These are phyloP conservation scores for Centrapalus pauciflorus DNA, from an alignment of 129 eudicot genomes.

Conservation along the genomic window DNA sequence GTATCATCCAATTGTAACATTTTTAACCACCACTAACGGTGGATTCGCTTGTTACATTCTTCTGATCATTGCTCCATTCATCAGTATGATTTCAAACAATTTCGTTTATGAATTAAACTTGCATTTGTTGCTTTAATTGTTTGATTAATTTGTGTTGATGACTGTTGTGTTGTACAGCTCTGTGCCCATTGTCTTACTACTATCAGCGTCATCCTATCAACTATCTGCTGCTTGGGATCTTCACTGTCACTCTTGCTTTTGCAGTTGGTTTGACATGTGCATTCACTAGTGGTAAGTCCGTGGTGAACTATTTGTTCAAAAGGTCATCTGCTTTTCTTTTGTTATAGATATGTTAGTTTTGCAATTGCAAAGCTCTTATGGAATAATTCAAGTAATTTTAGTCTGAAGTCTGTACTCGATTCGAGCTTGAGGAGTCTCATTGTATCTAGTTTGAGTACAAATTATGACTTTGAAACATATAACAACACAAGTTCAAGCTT, in stretches of 20 bases:
- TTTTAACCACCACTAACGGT: slow-evolving; percentile 48
- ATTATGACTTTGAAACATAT: neutral
- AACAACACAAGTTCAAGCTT: neutral
- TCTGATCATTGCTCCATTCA: slow-evolving; percentile 65
- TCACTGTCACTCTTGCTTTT: slow-evolving; percentile 61
- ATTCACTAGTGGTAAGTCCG: slow-evolving; percentile 67
- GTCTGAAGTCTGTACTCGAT: no score
- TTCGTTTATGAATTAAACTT: neutral
- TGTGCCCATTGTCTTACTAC: slow-evolving; percentile 79
- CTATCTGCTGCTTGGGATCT: slow-evolving; percentile 57
- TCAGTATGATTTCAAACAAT: slow-evolving; percentile 36
- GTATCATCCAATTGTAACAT: slow-evolving; percentile 44
- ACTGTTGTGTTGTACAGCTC: slow-evolving; percentile 32
- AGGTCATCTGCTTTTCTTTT: neutral
- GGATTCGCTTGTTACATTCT: slow-evolving; percentile 69
- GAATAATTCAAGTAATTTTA: no score
- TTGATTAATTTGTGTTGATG: neutral
- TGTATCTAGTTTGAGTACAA: neutral
- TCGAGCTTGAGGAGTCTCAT: no score
- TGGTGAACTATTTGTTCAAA: neutral
- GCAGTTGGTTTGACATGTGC: slow-evolving; percentile 80
- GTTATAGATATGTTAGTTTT: neutral
- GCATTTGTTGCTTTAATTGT: neutral
- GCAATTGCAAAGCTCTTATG: no score
- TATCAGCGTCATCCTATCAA: slow-evolving; percentile 74